Percentiles rank a stretch among this genome's conserved stretches.
Conservation (phyloP, 2,329 filamentous ascomycete genomes). For the Diaporthe eres region DNA sequence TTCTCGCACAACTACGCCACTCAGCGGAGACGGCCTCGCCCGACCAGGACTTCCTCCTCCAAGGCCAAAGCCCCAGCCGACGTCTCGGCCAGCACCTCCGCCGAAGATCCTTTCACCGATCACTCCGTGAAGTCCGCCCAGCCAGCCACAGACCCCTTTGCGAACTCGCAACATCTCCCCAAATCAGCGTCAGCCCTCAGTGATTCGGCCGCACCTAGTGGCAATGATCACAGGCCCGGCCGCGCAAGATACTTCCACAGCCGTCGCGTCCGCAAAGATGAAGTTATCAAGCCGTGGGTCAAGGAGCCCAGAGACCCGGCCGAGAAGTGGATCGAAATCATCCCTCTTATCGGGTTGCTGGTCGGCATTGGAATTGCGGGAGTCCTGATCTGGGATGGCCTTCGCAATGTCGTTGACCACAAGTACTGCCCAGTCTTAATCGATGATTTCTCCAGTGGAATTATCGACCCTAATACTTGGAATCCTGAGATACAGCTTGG, state of each 20-base stretch:
- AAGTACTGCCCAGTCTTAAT: constrained; percentile 78
- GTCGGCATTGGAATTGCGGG: constrained; percentile 78
- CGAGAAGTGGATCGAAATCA: constrained; percentile 89
- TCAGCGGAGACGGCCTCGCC: not conserved
- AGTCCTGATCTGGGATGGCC: constrained; percentile 82
- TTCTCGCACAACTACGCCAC: not conserved
- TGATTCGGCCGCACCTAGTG: not conserved
- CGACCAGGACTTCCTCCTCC: not conserved
- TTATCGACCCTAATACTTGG: constrained; percentile 76
- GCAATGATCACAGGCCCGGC: not conserved
- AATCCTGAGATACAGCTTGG: constrained; percentile 81
- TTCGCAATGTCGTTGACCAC: constrained; percentile 79
- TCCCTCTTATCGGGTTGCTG: constrained; percentile 79
- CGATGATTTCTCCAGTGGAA: constrained; percentile 74
- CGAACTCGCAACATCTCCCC: not conserved
- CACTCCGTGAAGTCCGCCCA: not conserved
- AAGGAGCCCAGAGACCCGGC: constrained; percentile 76
- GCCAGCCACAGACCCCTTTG: not conserved
- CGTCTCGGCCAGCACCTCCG: not conserved
- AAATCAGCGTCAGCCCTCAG: not conserved
- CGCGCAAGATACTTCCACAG: constrained; percentile 76
- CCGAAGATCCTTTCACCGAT: not conserved
- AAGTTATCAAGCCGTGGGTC: constrained; percentile 83
- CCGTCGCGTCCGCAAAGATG: constrained; percentile 78
- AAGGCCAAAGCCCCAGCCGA: not conserved